Evolutionary conservation across 345 rosid genomes (phyloP), one percentile per base, ranked within the genome.

Genomic region (Linum lewisii): DNA sequence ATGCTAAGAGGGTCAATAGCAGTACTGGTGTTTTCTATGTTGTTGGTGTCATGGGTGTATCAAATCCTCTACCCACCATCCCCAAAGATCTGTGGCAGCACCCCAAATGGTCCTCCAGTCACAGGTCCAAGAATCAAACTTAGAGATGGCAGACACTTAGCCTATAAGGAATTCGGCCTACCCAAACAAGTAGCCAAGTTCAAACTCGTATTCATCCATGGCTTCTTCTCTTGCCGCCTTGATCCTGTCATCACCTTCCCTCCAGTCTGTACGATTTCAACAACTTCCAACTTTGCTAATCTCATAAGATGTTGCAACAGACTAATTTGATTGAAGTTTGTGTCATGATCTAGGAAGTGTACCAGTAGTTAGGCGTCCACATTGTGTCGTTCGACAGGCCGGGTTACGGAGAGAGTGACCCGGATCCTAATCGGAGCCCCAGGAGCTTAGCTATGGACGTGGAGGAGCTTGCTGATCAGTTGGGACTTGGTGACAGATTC

Each of bases 401-500:
- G 7, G 74, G 74, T 21, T 70, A 70, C 37, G 69, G 74, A 24
- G 69, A 65, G 51, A 70, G 74, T 23, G 69, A 70, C 50, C 74
- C 74, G 3, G 66, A 70, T 51, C 57, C 62, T 0, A 70, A 65
- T 21, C 61, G 74, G 24, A 70, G 65, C 29, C 62, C 58, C 0
- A 56, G 55, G 58, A 70, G 69, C 59, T 16, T 64, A 24, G 66
- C 74, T 55, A 29, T 60, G 51, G 74, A 70, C 55, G 32, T 70
- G 21, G 74, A 70, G 34, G 74, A 70, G 49, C 69, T 70, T 60
- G 74, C 74, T 29, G 69, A 70, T 60, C 60, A 70, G 23, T 44
- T 70, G 44, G 74, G 38, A 25, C 59, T 70, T n/a, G 74, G 69
- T 21, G 15, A 47, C n/a, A 70, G 64, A 29, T 70, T 70, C 9